Base-by-base conservation (phyloP, 139 green algal species). In the Pleodorina starrii region DNA sequence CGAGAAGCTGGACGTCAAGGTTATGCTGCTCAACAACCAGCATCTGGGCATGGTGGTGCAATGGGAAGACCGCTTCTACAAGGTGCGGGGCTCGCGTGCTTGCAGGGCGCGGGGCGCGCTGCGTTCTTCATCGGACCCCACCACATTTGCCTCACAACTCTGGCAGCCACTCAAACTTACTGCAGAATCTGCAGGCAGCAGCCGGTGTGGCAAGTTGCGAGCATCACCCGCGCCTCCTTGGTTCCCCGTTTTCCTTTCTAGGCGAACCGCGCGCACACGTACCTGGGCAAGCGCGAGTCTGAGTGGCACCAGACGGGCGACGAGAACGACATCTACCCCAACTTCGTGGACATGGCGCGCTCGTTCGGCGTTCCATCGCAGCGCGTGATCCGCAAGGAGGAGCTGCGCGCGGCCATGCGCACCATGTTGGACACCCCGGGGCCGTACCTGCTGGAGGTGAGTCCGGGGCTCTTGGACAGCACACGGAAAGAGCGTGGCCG, bases 61-160 rank as follows among this genome's bases (percentile, higher is more conserved):
- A 93, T 99, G 98, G 98, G 98, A 99, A 94, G 98, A 99, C 91
- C 93, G 98, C 74, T 99, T 99, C 93, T 99, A 99, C 96, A 99
- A 99, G 95, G 92, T 92, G 35, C 63, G 29, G 11, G 11, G 5
- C 5, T 38, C n/a, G n/a, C n/a, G n/a, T n/a, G n/a, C n/a, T n/a
- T n/a, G n/a, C n/a, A n/a, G n/a, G n/a, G n/a, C n/a, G n/a, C n/a
- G n/a, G n/a, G n/a, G n/a, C n/a, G n/a, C n/a, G n/a, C n/a, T n/a
- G n/a, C n/a, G n/a, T n/a, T n/a, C n/a, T n/a, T n/a, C n/a, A n/a
- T n/a, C n/a, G n/a, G n/a, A n/a, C n/a, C n/a, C n/a, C n/a, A n/a
- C n/a, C n/a, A n/a, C n/a, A n/a, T n/a, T n/a, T n/a, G n/a, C n/a
- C n/a, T n/a, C n/a, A n/a, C n/a, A n/a, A n/a, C n/a, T n/a, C n/a